Base-by-base conservation (phyloP, 805 yeast genomes). In the Cyberlindnera subsufficiens region DNA sequence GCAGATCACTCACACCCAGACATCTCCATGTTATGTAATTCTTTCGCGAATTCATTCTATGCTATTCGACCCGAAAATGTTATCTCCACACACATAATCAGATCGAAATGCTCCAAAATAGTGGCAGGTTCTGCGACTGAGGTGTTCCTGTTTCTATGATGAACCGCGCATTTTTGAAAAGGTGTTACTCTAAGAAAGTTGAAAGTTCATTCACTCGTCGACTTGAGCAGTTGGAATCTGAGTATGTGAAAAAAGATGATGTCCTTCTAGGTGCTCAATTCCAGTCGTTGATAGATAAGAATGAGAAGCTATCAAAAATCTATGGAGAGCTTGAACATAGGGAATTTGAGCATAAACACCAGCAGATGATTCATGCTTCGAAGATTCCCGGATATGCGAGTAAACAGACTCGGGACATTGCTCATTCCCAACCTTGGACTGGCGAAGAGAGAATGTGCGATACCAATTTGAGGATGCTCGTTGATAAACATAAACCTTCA, bases 401-500 rank as follows among this genome's bases (percentile, higher is more conserved):
- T 15, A 69, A 68, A 40, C 72, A 68, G 11, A 51, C 72, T 1
- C 59, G 64, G 37, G 78, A 75, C 2, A 59, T 70, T 9, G 87
- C 87, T 2, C 54, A 64, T 43, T 52, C 76, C 0, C 49, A 47
- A 19, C 82, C 82, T 0, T 82, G 89, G 89, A 65, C 63, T 0
- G 89, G 89, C 0, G 55, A 63, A 4, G 86, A 81, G 47, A 42
- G 60, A 4, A 55, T 55, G 1, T 49, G 61, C 6, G 86, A 78
- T 41, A 60, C 76, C 3, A 65, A 69, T 5, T 54, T 70, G 30
- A 60, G 88, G 32, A 75, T 81, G 84, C 56, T 80, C 7, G 64
- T 70, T 20, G 88, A 82, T 53, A 59, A 67, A 30, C 63, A 68
- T 44, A 72, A 67, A 45, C 78, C 75, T 6, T 45, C 61, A 15